Evolutionary conservation across 371 early-diverging fungal species (phyloP), one percentile per base, ranked within the genome.

Genomic region (Lichtheimia corymbifera): DNA sequence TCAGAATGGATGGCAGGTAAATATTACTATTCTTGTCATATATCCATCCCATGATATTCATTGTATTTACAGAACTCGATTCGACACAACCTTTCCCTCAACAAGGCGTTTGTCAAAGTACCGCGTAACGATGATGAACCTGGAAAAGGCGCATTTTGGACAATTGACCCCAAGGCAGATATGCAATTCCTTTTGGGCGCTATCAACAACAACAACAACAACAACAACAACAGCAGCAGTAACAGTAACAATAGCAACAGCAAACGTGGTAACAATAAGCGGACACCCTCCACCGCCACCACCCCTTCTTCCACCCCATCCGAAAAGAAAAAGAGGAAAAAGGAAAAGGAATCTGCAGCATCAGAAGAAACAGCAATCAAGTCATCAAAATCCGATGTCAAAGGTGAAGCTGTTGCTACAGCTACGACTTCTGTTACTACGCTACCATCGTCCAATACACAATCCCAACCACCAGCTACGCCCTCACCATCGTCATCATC

Each of bases 71-170:
- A 95, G 88, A 98, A 97, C 74, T 96, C 95, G 5, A 95, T 98
- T 59, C 86, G 99, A 28, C 99, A 98, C 74, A 97, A 97, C 64
- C 76, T 98, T 13, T 94, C 96, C 3, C 80, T 97, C 43, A 97
- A 98, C 79, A 94, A 94, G 70, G 88, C 91, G 5, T 97, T 97
- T 75, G 82, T 93, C 44, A 89, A 94, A 59, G 89, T 94, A 13
- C 94, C 94, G 41, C 84, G 97, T 12, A 85, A 88, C 0, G 83
- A 86, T 62, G 84, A 91, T 25, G 93, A 94, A 62, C 91, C 92
- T 3, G 98, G 98, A 4, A 98, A 98, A 72, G 98, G 98, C 2
- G 88, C 93, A 3, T 96, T 90, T 73, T 97, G 97, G 98, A 74
- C 79, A 5, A 75, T 75, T 20, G 77, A 76, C 57, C 44, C 59